A percentile compares a stretch with the other conserved stretches of the same genome.
These are phyloP conservation scores for Cryptosporidium baileyi DNA, from an alignment of 169 alveolate species.

Conservation along the genomic window DNA sequence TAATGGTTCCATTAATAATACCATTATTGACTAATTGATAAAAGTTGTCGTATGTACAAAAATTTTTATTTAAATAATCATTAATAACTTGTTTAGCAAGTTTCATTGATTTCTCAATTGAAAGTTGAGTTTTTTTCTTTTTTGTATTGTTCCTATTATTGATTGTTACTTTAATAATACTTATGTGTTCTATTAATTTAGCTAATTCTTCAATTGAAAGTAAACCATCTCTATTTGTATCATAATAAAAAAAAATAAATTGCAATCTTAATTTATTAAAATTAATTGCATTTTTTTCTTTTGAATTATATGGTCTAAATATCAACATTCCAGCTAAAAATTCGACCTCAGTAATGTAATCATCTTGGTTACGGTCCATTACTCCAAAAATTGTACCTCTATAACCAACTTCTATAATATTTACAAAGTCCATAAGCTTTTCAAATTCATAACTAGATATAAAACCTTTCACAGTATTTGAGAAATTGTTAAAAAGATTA, in stretches of 20 bases:
- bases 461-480: conserved; percentile 43
- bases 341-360: conserved; percentile 40
- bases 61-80: conserved; percentile 18
- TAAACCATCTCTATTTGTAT: conserved; percentile 43
- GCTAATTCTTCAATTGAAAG: conserved; percentile 38
- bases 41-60: conserved; percentile 47
- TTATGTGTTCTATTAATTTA: conserved; percentile 42
- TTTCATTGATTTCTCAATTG: conserved; percentile 13
- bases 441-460: conserved; percentile 41
- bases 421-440: conserved; percentile 43
- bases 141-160: neutral
- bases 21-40: conserved; percentile 22
- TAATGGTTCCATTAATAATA: conserved; percentile 26
- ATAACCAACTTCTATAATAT: conserved; percentile 48
- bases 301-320: conserved; percentile 30
- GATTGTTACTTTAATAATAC: conserved; percentile 39
- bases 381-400: conserved; percentile 43
- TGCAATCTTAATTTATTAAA: conserved; percentile 28
- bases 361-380: conserved; percentile 58
- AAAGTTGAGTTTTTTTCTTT: conserved; percentile 12
- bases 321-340: conserved; percentile 51
- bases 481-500: neutral
- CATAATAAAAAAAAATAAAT: conserved; percentile 45
- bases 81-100: conserved; percentile 20
- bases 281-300: neutral